phyloP scores from a whole-genome alignment of 495 filamentous ascomycete genomes.

The Cercophora newfieldiana region DNA sequence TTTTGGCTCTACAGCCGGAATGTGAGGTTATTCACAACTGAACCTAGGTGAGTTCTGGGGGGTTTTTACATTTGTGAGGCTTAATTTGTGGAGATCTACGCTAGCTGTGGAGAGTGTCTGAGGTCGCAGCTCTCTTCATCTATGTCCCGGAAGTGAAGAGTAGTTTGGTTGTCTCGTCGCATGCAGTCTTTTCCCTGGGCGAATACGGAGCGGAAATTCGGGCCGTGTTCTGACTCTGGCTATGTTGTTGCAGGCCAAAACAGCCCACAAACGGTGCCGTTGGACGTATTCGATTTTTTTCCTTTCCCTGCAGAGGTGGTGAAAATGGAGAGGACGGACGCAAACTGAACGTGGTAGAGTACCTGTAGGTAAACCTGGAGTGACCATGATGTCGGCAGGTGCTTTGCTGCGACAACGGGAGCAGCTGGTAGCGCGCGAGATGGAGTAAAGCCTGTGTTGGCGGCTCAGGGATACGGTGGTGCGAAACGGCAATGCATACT shows the following conservation, averaged over 20 bases:
- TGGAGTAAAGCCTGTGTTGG: not conserved
- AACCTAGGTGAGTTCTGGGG: not conserved
- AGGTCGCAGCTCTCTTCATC: not conserved
- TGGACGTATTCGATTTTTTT: not conserved
- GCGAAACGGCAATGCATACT: conserved; percentile 7
- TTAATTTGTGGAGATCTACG: not conserved
- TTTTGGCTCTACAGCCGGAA: not conserved
- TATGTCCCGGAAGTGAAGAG: not conserved
- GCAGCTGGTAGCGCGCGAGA: not conserved
- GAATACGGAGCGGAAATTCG: not conserved
- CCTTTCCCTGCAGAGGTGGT: not conserved
- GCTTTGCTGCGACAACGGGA: not conserved
- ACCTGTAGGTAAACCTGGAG: not conserved
- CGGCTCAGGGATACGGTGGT: not conserved
- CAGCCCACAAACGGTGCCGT: not conserved
- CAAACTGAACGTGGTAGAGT: not conserved
- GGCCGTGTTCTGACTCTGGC: not conserved
- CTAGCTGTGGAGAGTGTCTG: not conserved
- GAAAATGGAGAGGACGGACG: not conserved
- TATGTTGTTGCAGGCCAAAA: not conserved
- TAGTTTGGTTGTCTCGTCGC: not conserved
- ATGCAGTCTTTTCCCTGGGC: not conserved
- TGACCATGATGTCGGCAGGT: not conserved
- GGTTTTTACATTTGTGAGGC: not conserved
- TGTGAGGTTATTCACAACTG: not conserved